Percentiles rank a stretch among this genome's conserved stretches.
Evolutionary conservation across 2,329 filamentous ascomycete genomes (phyloP).

Genomic region (Colletotrichum phormii): DNA sequence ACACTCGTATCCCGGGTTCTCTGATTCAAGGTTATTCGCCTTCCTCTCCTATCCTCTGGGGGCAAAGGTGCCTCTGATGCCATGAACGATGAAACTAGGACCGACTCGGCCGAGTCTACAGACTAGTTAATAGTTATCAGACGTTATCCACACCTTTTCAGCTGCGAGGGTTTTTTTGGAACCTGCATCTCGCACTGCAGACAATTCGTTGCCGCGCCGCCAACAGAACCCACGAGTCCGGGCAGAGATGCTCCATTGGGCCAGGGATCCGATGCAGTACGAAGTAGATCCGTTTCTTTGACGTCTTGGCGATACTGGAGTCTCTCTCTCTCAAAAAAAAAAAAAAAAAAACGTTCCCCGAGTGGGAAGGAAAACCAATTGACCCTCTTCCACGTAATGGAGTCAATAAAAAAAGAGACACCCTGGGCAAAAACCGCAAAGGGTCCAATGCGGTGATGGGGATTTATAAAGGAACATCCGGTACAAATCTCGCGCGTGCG

Average conservation of each 20-base stretch:
- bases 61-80: neutral
- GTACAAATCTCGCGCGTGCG: neutral
- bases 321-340: too few species aligned
- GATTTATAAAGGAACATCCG: slow-evolving; percentile 3
- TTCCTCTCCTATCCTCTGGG: neutral
- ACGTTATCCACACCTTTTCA: neutral
- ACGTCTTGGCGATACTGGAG: slow-evolving; percentile 18
- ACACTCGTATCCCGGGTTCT: neutral
- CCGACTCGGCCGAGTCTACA: neutral
- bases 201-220: neutral
- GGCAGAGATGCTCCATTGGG: slow-evolving; percentile 25
- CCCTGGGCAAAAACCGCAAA: neutral
- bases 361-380: neutral
- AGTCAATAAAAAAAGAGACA: slow-evolving; percentile 9
- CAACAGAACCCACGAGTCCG: slow-evolving; percentile 8
- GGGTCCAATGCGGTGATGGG: slow-evolving; percentile 12
- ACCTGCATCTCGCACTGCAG: neutral
- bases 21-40: neutral
- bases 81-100: neutral
- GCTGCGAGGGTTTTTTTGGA: neutral
- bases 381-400: slow-evolving; percentile 15
- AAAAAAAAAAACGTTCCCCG: too few species aligned
- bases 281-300: slow-evolving; percentile 14
- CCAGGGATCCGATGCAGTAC: slow-evolving; percentile 21
- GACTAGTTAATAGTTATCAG: too few species aligned